Evolutionary conservation across 495 filamentous ascomycete species (phyloP), one percentile per base, ranked within the genome.

Genomic region (Hypomontagnella submonticulosa): DNA sequence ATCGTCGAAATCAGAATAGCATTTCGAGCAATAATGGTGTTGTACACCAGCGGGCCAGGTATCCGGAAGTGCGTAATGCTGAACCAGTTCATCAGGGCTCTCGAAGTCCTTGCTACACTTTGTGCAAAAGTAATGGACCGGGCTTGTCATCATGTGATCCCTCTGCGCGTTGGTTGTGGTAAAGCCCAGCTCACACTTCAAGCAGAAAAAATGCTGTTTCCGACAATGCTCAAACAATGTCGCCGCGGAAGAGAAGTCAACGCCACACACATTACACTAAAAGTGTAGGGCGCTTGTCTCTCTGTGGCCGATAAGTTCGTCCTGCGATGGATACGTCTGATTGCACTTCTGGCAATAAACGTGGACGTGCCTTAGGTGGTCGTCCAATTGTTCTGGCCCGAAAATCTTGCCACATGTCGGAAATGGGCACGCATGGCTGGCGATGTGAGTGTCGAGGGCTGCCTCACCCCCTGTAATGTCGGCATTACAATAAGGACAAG

Each of bases 181-280:
- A n/a, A 58, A 64, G 11, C 15, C 53, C 7, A 42, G 4, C 6
- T 42, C 9, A 15, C 55, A 59, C 49, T 49, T 66, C 4, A 0
- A 4, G 23, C 58, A 58, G 48, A 9, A 42, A 19, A 36, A 52
- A 37, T 58, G 52, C 19, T 23, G 19, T 23, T n/a, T n/a, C 3
- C 47, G 60, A 12, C 38, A 47, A 23, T 52, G 49, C 4, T 15
- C 0, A 9, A 16, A 11, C 0, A 42, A 16, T 20, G 9, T 13
- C 12, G 3, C 9, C 0, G 10, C 12, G 1, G 13, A 36, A 6
- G 37, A n/a, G 38, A 61, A 66, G 0, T 66, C 64, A 2, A 61
- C 46, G 15, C 46, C 44, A 38, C 63, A 66, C 51, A 46, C 56
- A 20, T 66, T 20, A 18, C 57, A 66, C 62, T 55, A 59, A 3